Evolutionary conservation across 129 eudicot genomes (phyloP).

Genomic region (Tanacetum coccineum): DNA sequence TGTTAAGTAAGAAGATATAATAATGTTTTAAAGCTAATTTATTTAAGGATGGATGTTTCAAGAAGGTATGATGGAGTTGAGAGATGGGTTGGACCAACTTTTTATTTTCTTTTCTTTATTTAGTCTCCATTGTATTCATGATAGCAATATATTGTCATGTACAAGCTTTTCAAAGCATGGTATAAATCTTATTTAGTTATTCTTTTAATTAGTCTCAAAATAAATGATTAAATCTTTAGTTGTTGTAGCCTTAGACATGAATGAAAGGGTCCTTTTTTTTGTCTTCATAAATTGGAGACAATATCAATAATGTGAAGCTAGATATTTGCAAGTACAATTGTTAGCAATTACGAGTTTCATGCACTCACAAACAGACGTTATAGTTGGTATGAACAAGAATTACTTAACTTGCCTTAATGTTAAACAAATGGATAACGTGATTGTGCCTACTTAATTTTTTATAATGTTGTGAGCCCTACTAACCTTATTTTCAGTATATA

Average conservation of each 20-base stretch:
- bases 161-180: slow-evolving; percentile 21
- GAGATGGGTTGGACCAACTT: slow-evolving; percentile 51
- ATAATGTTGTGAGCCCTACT: slow-evolving; percentile 6
- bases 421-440: neutral
- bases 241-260: too few species aligned
- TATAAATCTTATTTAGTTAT: neutral
- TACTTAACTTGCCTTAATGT: neutral
- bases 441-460: neutral
- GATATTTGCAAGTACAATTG: too few species aligned
- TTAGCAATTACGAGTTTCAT: neutral
- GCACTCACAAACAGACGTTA: neutral
- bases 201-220: too few species aligned
- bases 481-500: slow-evolving; percentile 25
- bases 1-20: neutral
- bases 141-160: slow-evolving; percentile 18
- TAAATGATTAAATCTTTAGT: too few species aligned
- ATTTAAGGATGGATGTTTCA: slow-evolving; percentile 4
- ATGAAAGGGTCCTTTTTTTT: too few species aligned
- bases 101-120: slow-evolving; percentile 24
- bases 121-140: slow-evolving; percentile 24
- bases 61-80: slow-evolving; percentile 47
- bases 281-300: too few species aligned
- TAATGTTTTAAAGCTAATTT: neutral
- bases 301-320: too few species aligned
- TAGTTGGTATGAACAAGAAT: neutral